Evolutionary conservation across 2,329 filamentous ascomycete genomes (phyloP).

Genomic region (Penicillium decumbens): DNA sequence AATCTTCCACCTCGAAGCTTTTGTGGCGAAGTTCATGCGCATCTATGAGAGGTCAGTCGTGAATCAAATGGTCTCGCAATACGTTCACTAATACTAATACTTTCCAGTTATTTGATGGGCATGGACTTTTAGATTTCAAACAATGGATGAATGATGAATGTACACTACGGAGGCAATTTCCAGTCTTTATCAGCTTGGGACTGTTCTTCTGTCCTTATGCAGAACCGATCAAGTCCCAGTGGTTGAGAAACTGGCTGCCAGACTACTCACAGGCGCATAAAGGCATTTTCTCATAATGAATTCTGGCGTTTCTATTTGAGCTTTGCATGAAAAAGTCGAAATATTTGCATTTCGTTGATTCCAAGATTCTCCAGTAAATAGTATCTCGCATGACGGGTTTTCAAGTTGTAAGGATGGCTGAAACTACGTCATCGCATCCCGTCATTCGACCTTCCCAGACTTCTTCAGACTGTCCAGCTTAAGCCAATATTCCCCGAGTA

Average conservation of each 20-base stretch:
- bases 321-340: background rate
- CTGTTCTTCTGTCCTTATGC: background rate
- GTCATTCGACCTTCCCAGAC: slow-evolving; percentile 9
- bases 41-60: slow-evolving; percentile 75
- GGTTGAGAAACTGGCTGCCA: background rate
- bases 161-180: slow-evolving; percentile 17
- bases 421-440: slow-evolving; percentile 23
- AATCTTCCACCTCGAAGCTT: slow-evolving; percentile 96
- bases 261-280: slow-evolving; percentile 6
- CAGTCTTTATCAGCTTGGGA: background rate
- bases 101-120: slow-evolving; percentile 57
- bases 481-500: background rate
- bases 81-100: slow-evolving; percentile 45
- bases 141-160: slow-evolving; percentile 30
- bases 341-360: background rate
- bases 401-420: background rate
- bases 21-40: slow-evolving; percentile 98
- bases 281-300: slow-evolving; percentile 7
- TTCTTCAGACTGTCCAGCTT: background rate
- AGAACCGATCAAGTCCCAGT: background rate
- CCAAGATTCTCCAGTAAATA: background rate
- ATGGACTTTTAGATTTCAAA: slow-evolving; percentile 57
- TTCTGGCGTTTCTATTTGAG: slow-evolving; percentile 6
- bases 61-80: background rate
- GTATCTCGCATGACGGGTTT: background rate